Base-by-base conservation (phyloP, 208 protist species). In the Acanthamoeba royreba region DNA sequence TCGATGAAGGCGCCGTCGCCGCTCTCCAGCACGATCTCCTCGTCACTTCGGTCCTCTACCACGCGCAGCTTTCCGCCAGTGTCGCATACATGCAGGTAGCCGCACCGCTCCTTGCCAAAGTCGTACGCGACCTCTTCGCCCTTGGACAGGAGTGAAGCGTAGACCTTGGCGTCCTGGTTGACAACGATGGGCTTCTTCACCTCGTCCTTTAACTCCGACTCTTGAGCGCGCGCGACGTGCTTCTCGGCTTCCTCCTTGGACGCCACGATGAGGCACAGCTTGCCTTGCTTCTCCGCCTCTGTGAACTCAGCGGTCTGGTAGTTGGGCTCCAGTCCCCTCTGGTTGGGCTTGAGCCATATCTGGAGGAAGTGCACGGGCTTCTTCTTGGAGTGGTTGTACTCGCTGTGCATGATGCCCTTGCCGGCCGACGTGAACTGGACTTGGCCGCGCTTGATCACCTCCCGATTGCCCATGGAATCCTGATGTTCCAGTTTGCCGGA, bases 351-450 rank as follows among this genome's bases (percentile, higher is more conserved):
- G 74, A 95, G 40, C 93, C 93, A 95, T 22, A 94, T 93, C 45
- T 95, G 93, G 43, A 95, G 86, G 85, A 95, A 95, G 19, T 91
- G 25, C 17, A 93, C 17, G 17, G 61, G 74, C n/a, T 61, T 61
- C n/a, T n/a, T n/a, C n/a, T n/a, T n/a, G n/a, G n/a, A n/a, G n/a
- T n/a, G n/a, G n/a, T n/a, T n/a, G n/a, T n/a, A n/a, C n/a, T n/a
- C n/a, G n/a, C n/a, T n/a, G n/a, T n/a, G n/a, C n/a, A n/a, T n/a
- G n/a, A n/a, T 52, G 35, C 94, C 94, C 15, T 13, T 93, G 33
- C 94, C 94, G n/a, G 94, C 83, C 31, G 46, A 93, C 69, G 92
- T 95, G 94, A 95, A 95, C 42, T 95, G 94, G 22, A 95, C 94
- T 9, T 33, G 40, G 17, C 94, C 94, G 13, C 94, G 28, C 15